A percentile compares a stretch with the other conserved stretches of the same genome.
Conservation (phyloP, 352 stramenopile genomes). For the Phytophthora ohioensis region DNA sequence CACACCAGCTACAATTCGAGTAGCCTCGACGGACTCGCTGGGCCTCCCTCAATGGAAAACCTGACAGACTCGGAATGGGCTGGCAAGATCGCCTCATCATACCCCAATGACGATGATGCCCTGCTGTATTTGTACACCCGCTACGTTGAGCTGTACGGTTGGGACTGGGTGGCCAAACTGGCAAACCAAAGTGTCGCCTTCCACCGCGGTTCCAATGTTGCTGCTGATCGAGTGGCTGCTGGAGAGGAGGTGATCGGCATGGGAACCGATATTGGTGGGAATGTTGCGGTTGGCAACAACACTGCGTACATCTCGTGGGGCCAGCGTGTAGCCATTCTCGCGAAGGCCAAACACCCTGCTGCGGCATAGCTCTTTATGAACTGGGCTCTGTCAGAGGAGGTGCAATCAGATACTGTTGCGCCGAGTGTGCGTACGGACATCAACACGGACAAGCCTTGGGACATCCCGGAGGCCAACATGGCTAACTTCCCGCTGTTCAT, state of each 20-base stretch:
- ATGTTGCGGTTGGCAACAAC: conserved; percentile 22
- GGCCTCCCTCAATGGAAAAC: conserved; percentile 30
- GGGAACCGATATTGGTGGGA: conserved; percentile 19
- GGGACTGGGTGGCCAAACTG: conserved; percentile 58
- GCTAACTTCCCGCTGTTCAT: conserved; percentile 49
- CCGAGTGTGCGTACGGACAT: conserved; percentile 52
- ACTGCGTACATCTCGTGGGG: conserved; percentile 49
- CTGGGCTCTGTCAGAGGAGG: conserved; percentile 53
- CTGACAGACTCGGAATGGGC: conserved; percentile 45
- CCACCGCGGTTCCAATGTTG: conserved; percentile 44
- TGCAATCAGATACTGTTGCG: conserved; percentile 31
- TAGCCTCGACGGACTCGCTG: conserved; percentile 16
- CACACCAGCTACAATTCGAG: conserved; percentile 45
- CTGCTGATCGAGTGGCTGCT: conserved; percentile 23
- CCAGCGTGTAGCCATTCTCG: conserved; percentile 59
- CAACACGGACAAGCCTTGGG: conserved; percentile 41
- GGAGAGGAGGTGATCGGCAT: conserved; percentile 44
- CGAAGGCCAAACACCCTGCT: conserved; percentile 56
- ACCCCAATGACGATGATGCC: conserved; percentile 62
- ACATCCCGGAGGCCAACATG: conserved; percentile 42
- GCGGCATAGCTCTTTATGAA: conserved; percentile 68
- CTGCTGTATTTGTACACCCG: conserved; percentile 51
- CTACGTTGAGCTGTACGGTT: conserved; percentile 62
- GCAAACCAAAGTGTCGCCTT: conserved; percentile 45
- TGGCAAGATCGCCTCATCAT: conserved; percentile 53